A percentile compares a stretch with the other conserved stretches of the same genome.
Evolutionary conservation across 352 stramenopile species (phyloP).

Genomic region (Phytophthora hibernalis): DNA sequence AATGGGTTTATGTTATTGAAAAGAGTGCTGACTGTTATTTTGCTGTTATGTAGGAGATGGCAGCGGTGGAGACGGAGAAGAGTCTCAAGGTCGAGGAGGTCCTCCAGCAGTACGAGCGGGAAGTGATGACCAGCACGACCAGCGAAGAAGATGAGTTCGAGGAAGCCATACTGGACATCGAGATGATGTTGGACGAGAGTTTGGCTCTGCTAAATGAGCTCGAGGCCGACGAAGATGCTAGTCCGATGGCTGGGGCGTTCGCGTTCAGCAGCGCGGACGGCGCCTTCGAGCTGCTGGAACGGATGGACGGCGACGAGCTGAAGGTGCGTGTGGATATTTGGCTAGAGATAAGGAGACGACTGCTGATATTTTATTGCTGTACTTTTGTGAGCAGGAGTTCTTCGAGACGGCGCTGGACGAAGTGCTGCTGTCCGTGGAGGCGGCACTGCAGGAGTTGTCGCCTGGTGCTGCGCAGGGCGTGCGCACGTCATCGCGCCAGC

Average conservation of each 20-base stretch:
- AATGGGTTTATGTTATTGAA: not conserved
- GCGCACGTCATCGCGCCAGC: slow-evolving; percentile 46
- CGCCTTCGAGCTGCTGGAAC: slow-evolving; percentile 70
- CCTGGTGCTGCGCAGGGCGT: slow-evolving; percentile 58
- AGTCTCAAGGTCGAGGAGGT: slow-evolving; percentile 63
- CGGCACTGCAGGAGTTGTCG: slow-evolving; percentile 65
- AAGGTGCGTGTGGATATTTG: slow-evolving; percentile 45
- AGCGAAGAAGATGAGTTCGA: slow-evolving; percentile 21
- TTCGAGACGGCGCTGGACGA: slow-evolving; percentile 75
- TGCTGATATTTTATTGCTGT: not conserved
- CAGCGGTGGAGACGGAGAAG: slow-evolving; percentile 42
- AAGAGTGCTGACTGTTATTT: not conserved
- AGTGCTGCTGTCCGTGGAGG: slow-evolving; percentile 58
- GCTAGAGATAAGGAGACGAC: not conserved
- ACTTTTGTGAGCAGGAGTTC: slow-evolving; percentile 53
- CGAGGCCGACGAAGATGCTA: slow-evolving; percentile 45
- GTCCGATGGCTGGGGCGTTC: slow-evolving; percentile 57
- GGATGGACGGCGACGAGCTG: slow-evolving; percentile 74
- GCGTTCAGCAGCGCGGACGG: slow-evolving; percentile 65
- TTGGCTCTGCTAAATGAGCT: slow-evolving; percentile 43
- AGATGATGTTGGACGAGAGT: slow-evolving; percentile 62
- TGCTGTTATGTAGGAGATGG: slow-evolving; percentile 33
- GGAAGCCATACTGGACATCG: slow-evolving; percentile 52
- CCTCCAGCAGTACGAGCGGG: slow-evolving; percentile 72
- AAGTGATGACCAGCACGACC: slow-evolving; percentile 27